Base-by-base conservation (phyloP, 2,329 filamentous ascomycete species). In the Mycogone perniciosa region DNA sequence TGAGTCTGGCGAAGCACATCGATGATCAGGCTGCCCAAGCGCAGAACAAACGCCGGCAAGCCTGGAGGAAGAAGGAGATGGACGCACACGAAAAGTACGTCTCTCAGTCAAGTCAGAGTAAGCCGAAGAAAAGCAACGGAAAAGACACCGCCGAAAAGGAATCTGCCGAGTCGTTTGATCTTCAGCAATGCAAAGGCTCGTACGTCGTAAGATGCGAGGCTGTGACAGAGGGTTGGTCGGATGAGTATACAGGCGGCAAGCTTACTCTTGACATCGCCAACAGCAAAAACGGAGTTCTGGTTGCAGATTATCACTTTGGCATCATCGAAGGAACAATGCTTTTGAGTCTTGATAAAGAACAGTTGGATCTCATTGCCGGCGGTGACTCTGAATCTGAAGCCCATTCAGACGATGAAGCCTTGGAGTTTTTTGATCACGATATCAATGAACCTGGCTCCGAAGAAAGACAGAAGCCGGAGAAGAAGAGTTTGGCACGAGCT, bases 261-360 rank as follows among this genome's bases (percentile, higher is more conserved):
- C 8, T 51, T 6, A 46, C 29, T 0, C 38, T 51, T 44, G 49
- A 51, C 26, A 30, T 47, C 3, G 42, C 7, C 10, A 43, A 7
- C 5, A 6, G 33, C 29, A 29, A 20, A 11, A 29, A 7, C 30
- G 27, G n/a, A 6, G 37, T 5, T 3, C 20, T 43, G 10, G 2
- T 4, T 29, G 49, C 44, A 4, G 27, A 10, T 4, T 47, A 33
- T 6, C 6, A 51, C 9, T 39, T 47, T 20, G 44, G 44, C 11
- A 4, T 51, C 34, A 3, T 51, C 1, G n/a, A 31, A 29, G 49
- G 49, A 31, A 33, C 33, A 5, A 44, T 51, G 49, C 20, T 42
- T 7, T 27, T 51, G 7, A n/a, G 44, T 13, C 8, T 20, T 11
- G 31, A 31, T 1, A 11, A 47, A 5, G 44, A 51, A 7, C 2